Evolutionary conservation across 768 basidiomycete genomes (phyloP).

Genomic region (Brasilioporus rufonigricans): DNA sequence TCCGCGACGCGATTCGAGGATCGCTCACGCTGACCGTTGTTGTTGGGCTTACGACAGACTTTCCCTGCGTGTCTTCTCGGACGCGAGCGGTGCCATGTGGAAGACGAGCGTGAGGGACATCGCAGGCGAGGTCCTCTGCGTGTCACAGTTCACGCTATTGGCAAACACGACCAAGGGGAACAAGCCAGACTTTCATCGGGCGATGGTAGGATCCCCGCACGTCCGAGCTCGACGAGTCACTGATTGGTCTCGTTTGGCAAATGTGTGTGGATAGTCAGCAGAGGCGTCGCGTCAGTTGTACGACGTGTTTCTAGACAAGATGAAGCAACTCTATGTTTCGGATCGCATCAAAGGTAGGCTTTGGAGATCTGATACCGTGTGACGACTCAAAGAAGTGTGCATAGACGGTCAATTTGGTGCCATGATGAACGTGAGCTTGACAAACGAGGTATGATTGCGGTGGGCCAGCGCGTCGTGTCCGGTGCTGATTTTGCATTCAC

Average conservation of each 20-base stretch:
- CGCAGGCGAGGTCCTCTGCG: conserved; percentile 87
- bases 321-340: conserved; percentile 64
- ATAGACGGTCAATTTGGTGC: conserved; percentile 92
- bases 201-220: conserved; percentile 60
- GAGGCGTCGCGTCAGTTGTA: conserved; percentile 71
- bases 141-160: conserved; percentile 91
- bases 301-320: conserved; percentile 63
- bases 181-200: conserved; percentile 90
- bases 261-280: conserved; percentile 46
- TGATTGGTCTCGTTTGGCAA: neutral
- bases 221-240: neutral
- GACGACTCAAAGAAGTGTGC: neutral
- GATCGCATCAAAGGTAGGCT: conserved; percentile 74
- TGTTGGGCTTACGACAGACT: conserved; percentile 44
- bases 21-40: neutral
- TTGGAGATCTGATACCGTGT: neutral
- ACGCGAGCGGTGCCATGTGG: conserved; percentile 71
- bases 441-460: conserved; percentile 68
- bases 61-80: conserved; percentile 69
- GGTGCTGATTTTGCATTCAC: neutral
- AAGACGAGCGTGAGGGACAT: conserved; percentile 85
- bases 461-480: neutral
- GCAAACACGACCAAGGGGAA: conserved; percentile 85
- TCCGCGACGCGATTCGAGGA: neutral
- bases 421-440: conserved; percentile 90